Evolutionary conservation across 2,329 filamentous ascomycete species (phyloP).

Genomic region (Waltergamsia citrina): DNA sequence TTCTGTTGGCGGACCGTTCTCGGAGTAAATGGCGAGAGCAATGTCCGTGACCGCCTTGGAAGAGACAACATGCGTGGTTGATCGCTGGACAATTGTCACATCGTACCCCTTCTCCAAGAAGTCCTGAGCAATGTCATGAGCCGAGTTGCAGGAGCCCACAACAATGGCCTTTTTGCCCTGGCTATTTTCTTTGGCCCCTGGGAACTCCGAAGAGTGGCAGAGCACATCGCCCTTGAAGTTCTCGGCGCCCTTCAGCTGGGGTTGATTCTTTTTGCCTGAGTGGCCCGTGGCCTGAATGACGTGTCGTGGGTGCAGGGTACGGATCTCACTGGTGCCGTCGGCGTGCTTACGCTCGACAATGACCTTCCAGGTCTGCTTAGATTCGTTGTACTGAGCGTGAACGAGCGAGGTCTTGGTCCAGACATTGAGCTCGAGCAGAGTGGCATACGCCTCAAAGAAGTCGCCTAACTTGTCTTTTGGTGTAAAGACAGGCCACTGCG

Average conservation of each 20-base stretch:
- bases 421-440: conserved; percentile 57
- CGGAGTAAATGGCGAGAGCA: conserved; percentile 38
- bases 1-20: conserved; percentile 48
- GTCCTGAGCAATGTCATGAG: conserved; percentile 60
- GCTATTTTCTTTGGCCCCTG: conserved; percentile 35
- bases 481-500: conserved; percentile 59
- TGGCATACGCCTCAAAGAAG: conserved; percentile 58
- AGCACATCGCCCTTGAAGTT: conserved; percentile 49
- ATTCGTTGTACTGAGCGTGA: conserved; percentile 39
- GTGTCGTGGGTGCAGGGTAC: conserved; percentile 51
- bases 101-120: conserved; percentile 56
- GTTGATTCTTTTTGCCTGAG: conserved; percentile 55
- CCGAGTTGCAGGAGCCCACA: conserved; percentile 60
- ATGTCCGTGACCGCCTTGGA: conserved; percentile 43
- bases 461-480: conserved; percentile 64
- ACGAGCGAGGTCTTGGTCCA: conserved; percentile 47
- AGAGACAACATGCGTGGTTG: conserved; percentile 53
- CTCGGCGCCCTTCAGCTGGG: conserved; percentile 45
- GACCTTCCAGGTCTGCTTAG: conserved; percentile 42
- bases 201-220: conserved; percentile 53
- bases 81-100: conserved; percentile 62
- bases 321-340: conserved; percentile 36
- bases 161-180: conserved; percentile 53
- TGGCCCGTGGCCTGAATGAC: conserved; percentile 61
- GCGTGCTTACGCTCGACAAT: conserved; percentile 38